A percentile compares a stretch with the other conserved stretches of the same genome.
Evolutionary conservation across 2,329 filamentous ascomycete species (phyloP).

Genomic region (Trichoderma arundinaceum): DNA sequence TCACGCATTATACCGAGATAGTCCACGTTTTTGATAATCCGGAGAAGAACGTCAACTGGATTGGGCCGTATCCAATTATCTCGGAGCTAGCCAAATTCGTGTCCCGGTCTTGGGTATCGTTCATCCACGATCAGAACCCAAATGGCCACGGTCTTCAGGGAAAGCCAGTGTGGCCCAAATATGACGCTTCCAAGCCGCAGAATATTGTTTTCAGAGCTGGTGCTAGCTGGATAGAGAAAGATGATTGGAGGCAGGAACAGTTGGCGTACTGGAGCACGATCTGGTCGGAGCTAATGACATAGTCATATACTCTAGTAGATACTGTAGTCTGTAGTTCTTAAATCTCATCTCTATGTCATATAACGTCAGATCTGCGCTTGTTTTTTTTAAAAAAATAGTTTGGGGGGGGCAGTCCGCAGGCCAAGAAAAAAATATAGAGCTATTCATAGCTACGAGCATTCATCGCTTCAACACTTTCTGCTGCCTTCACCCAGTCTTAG

Average conservation of each 20-base stretch:
- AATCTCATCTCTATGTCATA: neutral
- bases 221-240: conserved; percentile 17
- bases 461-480: neutral
- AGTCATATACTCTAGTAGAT: neutral
- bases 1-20: conserved; percentile 18
- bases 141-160: conserved; percentile 19
- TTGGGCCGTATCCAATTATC: conserved; percentile 24
- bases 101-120: conserved; percentile 17
- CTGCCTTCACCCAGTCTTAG: neutral
- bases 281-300: conserved; percentile 24
- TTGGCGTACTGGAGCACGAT: conserved; percentile 22
- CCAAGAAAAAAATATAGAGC: neutral
- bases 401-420: too few species aligned
- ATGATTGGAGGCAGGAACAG: conserved; percentile 21
- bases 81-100: conserved; percentile 14
- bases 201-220: conserved; percentile 25
- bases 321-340: neutral
- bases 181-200: neutral
- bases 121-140: conserved; percentile 19
- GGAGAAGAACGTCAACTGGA: conserved; percentile 26
- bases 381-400: too few species aligned
- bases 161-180: conserved; percentile 17
- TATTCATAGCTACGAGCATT: neutral
- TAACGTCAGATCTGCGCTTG: neutral
- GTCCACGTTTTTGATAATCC: conserved; percentile 27